Base-by-base conservation (phyloP, 306 rosid genomes). In the Cicer arietinum region DNA sequence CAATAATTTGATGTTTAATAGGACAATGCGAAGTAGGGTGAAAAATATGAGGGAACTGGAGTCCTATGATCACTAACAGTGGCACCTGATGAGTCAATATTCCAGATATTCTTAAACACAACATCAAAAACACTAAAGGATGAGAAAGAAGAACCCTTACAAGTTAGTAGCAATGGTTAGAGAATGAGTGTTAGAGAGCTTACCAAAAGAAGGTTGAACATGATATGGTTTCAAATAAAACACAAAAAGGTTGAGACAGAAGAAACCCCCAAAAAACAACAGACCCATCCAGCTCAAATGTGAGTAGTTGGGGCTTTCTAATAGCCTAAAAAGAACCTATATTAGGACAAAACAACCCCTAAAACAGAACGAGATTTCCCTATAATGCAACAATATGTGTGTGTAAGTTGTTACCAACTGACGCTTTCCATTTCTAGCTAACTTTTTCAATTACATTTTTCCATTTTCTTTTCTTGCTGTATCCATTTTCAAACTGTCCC, bases 361-460 rank as follows among this genome's bases (percentile, higher is more conserved):
- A 57, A 52, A 57, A 22, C 40, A 22, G 40, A 56, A 20, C 7
- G n/a, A 20, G 1, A 22, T 57, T 57, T 20, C 63, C 14, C n/a
- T 57, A 7, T 53, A 20, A 10, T 57, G 25, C 63, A 57, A 57
- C 63, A 57, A 57, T 35, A 7, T 59, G 44, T 7, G 35, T 54
- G 35, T 54, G 10, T 30, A 59, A 59, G 41, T 59, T 59, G 12
- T 22, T 17, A 22, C 14, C 68, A 57, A 10, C 5, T 53, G 40
- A 17, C 10, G 68, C 77, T 22, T 72, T 56, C 41, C 45, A 54
- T 57, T 72, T 72, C 45, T 35, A 25, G 44, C 25, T 5, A 16
- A 14, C 37, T 62, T 40, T 40, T 47, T 47, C 73, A 47, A 8
- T 50, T 47, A 22, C 35, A 42, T 13, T 10, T 65, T 45, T 40